Base-by-base conservation (phyloP, 108 stramenopile genomes). In the Nitzschia palea region DNA sequence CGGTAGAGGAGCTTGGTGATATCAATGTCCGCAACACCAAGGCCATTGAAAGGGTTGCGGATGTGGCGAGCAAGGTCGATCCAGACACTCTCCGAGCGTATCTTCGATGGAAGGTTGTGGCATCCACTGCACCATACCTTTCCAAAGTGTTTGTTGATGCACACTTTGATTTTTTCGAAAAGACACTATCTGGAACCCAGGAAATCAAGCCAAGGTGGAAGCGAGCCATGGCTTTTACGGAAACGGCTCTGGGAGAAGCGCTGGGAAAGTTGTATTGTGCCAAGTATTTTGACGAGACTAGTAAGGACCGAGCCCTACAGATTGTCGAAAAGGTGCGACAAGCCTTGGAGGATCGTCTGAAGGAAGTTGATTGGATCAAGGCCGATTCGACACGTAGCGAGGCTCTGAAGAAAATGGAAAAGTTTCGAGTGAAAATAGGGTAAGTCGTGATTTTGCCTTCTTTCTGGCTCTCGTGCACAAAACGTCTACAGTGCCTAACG, bases 331-430 rank as follows among this genome's bases (percentile, higher is more conserved):
- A 69, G 56, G 93, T 94, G 15, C 82, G 89, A 0, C 58, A 79
- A 64, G 85, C 88, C 26, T 56, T 94, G 62, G 85, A 88, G 63
- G 90, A 86, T 35, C 76, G 89, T 15, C 64, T 94, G 42, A 84
- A 86, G 56, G 89, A 89, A 66, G 89, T 91, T 0, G 88, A 89
- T n/a, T 94, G 93, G 93, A 90, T 94, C 79, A 84, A 78, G 55
- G 74, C 85, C 3, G 86, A 85, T 6, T 60, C 62, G 23, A 94
- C 93, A 2, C 62, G 89, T 12, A 53, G 68, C 31, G 66, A 69
- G 57, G 93, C 87, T 1, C 55, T 94, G 59, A 78, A 87, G 68
- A 94, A 91, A 65, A 90, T 94, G 86, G 48, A 27, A 12, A 60
- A 70, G n/a, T 94, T 94, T 60, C 57, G 79, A 31, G 80, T 89